Percentiles rank a stretch among this genome's conserved stretches.
Evolutionary conservation across 495 filamentous ascomycete species (phyloP).

Genomic region (Glonium stellatum): DNA sequence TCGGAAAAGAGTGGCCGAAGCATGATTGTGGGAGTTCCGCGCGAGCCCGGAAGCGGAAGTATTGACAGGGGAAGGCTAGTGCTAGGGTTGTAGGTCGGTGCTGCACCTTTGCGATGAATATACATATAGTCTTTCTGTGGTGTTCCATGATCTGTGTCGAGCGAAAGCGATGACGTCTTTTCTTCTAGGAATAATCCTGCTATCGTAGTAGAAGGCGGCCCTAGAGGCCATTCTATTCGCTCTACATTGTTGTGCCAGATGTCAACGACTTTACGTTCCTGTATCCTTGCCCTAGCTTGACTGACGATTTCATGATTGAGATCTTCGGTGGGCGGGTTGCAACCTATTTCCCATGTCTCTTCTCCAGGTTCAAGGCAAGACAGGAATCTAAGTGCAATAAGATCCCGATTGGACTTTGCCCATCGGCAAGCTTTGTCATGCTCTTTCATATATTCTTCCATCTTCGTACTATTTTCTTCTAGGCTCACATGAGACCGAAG

Average conservation of each 20-base stretch:
- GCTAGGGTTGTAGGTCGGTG: constrained; percentile 26
- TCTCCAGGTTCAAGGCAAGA: constrained; percentile 33
- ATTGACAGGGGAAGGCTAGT: constrained; percentile 21
- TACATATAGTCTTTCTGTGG: constrained; percentile 17
- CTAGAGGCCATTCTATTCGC: constrained; percentile 31
- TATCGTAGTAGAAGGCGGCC: not conserved
- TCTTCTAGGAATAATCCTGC: not conserved
- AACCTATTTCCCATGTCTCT: constrained; percentile 23
- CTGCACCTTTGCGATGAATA: constrained; percentile 41
- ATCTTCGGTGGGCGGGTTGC: constrained; percentile 5
- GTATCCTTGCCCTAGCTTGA: constrained; percentile 17
- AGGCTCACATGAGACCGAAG: constrained; percentile 17
- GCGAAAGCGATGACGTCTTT: not conserved
- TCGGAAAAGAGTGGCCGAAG: constrained; percentile 31
- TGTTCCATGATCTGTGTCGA: not conserved
- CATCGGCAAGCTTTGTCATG: constrained; percentile 36
- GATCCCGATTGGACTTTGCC: constrained; percentile 36
- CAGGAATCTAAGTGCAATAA: constrained; percentile 38
- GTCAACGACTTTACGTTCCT: constrained; percentile 34
- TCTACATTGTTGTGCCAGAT: constrained; percentile 39
- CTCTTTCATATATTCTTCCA: constrained; percentile 30
- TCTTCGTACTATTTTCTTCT: constrained; percentile 16
- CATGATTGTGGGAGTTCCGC: constrained; percentile 36
- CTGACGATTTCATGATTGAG: constrained; percentile 4
- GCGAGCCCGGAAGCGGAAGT: constrained; percentile 38